Evolutionary conservation across 176 grass and related monocot genomes (phyloP), one percentile per base, ranked within the genome.

Genomic region (Oryza coarctata): DNA sequence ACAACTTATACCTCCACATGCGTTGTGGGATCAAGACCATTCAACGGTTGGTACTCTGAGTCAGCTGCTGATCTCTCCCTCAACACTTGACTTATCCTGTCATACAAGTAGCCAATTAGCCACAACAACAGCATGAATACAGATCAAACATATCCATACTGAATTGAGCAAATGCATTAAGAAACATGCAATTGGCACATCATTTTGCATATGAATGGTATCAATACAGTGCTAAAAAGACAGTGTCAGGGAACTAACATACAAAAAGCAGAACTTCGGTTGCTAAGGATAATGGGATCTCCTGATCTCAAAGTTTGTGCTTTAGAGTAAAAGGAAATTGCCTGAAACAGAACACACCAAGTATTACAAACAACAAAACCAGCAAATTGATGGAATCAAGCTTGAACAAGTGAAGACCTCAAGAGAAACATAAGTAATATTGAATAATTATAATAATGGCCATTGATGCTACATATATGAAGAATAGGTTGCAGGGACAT

Each of bases 21-120:
- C 32, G 85, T 95, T 88, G 90, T 99, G 65, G 96, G 96, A 88
- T 99, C 96, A 82, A 99, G 91, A 10, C 96, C 96, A 88, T 99
- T 88, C 67, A 99, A 35, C 25, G 93, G 89, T 62, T 99, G 65
- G 83, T 87, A 86, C 78, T 99, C 96, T 77, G 96, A 99, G 64
- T 95, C 92, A 84, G 84, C 78, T 87, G 96, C 91, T 17, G 96
- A 85, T 83, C 93, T 88, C 76, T 90, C 90, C 82, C 90, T 95
- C 85, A 99, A 78, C 10, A 87, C 40, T 70, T 87, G 87, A 78
- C 83, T 95, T 84, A 88, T 89, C 85, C 96, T 99, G 89, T 66
- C 65, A 92, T 64, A 80, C 52, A 72, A 81, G 25, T 55, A 55
- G 5, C 18, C 20, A 55, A 6, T 55, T 40, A 76, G 38, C 40